These are phyloP conservation scores for Neolentinus lepideus DNA, from an alignment of 1,284 basidiomycete genomes.

Conservation along the genomic window DNA sequence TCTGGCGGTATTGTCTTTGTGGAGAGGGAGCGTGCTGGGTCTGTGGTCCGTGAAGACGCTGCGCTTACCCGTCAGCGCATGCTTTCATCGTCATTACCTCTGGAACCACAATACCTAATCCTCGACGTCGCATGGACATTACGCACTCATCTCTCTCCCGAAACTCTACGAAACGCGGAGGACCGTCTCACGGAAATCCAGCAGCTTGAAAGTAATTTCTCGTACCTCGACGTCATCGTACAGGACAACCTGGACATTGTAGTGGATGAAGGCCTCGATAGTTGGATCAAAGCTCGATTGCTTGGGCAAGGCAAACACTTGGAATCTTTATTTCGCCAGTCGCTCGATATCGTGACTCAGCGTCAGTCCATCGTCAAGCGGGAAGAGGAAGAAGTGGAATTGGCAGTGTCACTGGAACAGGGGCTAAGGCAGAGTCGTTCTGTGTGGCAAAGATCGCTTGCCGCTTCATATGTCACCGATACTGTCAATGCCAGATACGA, in stretches of 20 bases:
- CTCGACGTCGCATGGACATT: slow-evolving; percentile 56
- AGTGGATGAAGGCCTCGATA: slow-evolving; percentile 49
- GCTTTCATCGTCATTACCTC: slow-evolving; percentile 21
- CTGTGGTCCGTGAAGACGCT: slow-evolving; percentile 59
- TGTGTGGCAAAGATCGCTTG: slow-evolving; percentile 55
- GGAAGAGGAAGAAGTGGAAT: slow-evolving; percentile 60
- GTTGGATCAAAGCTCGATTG: slow-evolving; percentile 54
- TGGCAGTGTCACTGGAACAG: slow-evolving; percentile 11
- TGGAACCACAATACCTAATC: slow-evolving; percentile 44
- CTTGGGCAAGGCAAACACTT: slow-evolving; percentile 45
- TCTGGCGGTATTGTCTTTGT: slow-evolving; percentile 54
- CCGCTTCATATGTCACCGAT: slow-evolving; percentile 51
- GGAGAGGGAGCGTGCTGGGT: slow-evolving; percentile 72
- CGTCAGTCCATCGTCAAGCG: slow-evolving; percentile 65
- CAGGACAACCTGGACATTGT: slow-evolving; percentile 42
- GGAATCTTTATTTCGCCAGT: slow-evolving; percentile 43
- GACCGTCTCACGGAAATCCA: slow-evolving; percentile 51
- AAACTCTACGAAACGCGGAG: slow-evolving; percentile 50
- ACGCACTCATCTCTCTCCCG: slow-evolving; percentile 47
- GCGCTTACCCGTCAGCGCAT: slow-evolving; percentile 48
- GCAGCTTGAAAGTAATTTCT: slow-evolving; percentile 69
- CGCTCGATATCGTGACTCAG: slow-evolving; percentile 61
- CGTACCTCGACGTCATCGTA: slow-evolving; percentile 63
- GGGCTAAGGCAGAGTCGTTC: slow-evolving; percentile 45
- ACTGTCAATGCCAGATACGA: slow-evolving; percentile 69